A percentile compares a stretch with the other conserved stretches of the same genome.
Evolutionary conservation across 163 green algal species (phyloP).

Genomic region (Scenedesmus sp.): DNA sequence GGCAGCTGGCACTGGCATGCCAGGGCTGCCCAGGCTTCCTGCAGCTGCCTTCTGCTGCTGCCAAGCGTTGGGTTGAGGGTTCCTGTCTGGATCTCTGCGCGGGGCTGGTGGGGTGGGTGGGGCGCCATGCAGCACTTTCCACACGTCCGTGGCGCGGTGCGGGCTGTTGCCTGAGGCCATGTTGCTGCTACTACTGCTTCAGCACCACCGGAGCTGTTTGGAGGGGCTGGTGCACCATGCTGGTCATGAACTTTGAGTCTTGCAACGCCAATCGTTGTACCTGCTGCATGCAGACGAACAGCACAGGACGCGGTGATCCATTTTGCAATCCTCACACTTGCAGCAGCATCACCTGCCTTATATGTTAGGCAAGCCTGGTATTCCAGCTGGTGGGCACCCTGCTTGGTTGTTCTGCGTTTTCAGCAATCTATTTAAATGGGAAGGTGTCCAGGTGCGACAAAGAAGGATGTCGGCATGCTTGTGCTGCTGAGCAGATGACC

Average conservation of each 20-base stretch:
- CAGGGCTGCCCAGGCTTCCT: not conserved
- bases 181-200: not conserved
- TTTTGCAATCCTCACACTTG: not conserved
- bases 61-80: conserved; percentile 17
- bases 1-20: not conserved
- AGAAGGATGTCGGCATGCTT: not conserved
- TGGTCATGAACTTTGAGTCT: not conserved
- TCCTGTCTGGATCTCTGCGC: conserved; percentile 27
- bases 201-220: not conserved
- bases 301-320: not conserved
- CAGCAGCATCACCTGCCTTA: no score
- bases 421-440: no score
- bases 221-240: not conserved
- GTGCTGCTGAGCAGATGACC: not conserved
- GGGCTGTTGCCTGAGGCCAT: conserved; percentile 1
- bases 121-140: conserved; percentile 44
- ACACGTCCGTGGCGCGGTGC: conserved; percentile 14
- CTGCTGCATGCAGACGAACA: not conserved
- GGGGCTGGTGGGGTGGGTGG: conserved; percentile 28
- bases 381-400: no score
- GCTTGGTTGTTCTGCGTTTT: no score
- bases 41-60: conserved; percentile 50
- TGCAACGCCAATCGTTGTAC: not conserved
- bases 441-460: no score
- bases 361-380: no score